These are phyloP conservation scores for Ottelia alismoides DNA, from an alignment of 106 monocot species.

Conservation along the genomic window DNA sequence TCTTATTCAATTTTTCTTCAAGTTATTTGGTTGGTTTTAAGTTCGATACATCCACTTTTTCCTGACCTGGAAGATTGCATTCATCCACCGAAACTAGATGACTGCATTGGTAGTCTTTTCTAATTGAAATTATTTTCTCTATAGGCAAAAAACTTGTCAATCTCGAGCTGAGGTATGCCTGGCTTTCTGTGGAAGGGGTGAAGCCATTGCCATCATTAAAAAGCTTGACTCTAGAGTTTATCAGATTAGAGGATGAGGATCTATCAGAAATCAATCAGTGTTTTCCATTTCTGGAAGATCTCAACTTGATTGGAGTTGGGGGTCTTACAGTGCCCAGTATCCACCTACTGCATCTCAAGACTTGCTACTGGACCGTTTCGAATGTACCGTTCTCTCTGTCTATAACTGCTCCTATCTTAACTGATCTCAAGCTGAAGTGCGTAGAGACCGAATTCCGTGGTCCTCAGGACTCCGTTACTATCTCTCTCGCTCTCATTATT, in stretches of 20 bases:
- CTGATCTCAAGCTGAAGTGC: slow-evolving; percentile 36
- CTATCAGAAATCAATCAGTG: slow-evolving; percentile 28
- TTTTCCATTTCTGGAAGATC: slow-evolving; percentile 40
- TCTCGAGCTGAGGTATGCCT: slow-evolving; percentile 45
- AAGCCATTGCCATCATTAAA: slow-evolving; percentile 30
- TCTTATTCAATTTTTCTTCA: no score
- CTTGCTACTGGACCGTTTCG: slow-evolving; percentile 35
- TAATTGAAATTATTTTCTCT: no score
- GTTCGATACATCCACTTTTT: no score
- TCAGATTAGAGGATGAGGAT: slow-evolving; percentile 53
- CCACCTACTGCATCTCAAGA: slow-evolving; percentile 18
- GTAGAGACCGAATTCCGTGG: slow-evolving; percentile 28
- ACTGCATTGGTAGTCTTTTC: no score
- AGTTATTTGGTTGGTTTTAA: no score
- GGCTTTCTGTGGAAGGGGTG: slow-evolving; percentile 37
- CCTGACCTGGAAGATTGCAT: no score
- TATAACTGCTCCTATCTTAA: slow-evolving; percentile 28
- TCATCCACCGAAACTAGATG: no score
- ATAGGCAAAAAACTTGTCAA: slow-evolving; percentile 30
- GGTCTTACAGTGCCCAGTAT: slow-evolving; percentile 44
- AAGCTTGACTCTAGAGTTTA: slow-evolving; percentile 35
- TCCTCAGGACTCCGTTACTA: slow-evolving; percentile 28
- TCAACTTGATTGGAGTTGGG: slow-evolving; percentile 42
- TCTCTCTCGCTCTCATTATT: slow-evolving; percentile 23
- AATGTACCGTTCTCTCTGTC: slow-evolving; percentile 26